These are phyloP conservation scores for Suillus plorans DNA, from an alignment of 768 basidiomycete species.

Conservation along the genomic window DNA sequence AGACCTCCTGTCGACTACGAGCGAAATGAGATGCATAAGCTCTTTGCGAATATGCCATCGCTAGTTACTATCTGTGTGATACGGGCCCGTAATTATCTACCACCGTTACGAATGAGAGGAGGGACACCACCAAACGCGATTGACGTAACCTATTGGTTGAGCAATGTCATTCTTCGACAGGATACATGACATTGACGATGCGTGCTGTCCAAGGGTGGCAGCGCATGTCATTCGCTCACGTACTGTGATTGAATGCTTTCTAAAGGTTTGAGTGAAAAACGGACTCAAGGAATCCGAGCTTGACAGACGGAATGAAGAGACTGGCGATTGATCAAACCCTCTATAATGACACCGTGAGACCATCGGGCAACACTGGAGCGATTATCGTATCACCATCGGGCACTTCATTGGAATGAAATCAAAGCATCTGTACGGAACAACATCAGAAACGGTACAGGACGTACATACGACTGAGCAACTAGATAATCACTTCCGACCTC, in stretches of 20 bases:
- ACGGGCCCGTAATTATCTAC: not conserved
- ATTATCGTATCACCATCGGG: not conserved
- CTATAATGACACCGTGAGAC: not conserved
- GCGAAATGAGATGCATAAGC: not conserved
- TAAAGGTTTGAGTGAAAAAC: not conserved
- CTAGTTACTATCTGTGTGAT: not conserved
- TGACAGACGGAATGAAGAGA: slow-evolving; percentile 1
- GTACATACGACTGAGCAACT: slow-evolving; percentile 21
- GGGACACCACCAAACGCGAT: not conserved
- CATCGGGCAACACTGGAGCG: not conserved
- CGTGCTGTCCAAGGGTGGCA: not conserved
- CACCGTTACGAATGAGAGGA: not conserved
- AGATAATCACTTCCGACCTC: slow-evolving; percentile 17
- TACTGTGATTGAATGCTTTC: not conserved
- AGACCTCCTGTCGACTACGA: not conserved
- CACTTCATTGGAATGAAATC: slow-evolving; percentile 1
- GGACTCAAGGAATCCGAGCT: not conserved
- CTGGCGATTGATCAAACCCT: slow-evolving; percentile 6
- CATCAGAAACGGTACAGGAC: slow-evolving; percentile 3
- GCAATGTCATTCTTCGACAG: not conserved
- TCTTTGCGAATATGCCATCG: not conserved
- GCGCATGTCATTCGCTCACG: not conserved
- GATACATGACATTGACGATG: not conserved
- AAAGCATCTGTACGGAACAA: slow-evolving; percentile 2
- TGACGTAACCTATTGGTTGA: not conserved